Evolutionary conservation across 1,284 basidiomycete species (phyloP).

Genomic region (Salmacisia buchloeana): DNA sequence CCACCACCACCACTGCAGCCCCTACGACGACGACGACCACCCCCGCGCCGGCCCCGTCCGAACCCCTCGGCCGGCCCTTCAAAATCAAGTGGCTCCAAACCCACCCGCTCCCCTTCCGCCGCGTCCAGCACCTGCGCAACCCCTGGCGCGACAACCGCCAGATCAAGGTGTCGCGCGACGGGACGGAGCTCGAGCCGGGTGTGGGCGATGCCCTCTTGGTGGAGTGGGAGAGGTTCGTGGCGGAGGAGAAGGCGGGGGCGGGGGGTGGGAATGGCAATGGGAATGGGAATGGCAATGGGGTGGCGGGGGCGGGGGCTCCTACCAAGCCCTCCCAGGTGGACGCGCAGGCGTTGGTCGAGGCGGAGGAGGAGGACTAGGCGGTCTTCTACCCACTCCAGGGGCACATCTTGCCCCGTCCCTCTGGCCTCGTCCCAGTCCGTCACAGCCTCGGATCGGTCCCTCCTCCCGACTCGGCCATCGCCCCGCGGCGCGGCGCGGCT

Average conservation of each 20-base stretch:
- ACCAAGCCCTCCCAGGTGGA: not conserved
- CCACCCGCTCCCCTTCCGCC: slow-evolving; percentile 68
- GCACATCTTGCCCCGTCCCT: no score
- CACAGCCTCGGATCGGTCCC: no score
- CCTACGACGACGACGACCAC: no score
- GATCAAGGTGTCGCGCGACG: slow-evolving; percentile 79
- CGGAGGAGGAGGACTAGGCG: not conserved
- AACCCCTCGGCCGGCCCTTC: slow-evolving; percentile 70
- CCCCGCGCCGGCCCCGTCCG: not conserved
- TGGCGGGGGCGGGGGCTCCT: not conserved
- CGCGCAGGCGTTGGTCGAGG: not conserved
- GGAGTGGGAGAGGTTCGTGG: slow-evolving; percentile 61
- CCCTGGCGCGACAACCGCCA: slow-evolving; percentile 88
- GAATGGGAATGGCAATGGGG: not conserved
- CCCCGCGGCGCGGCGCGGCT: no score
- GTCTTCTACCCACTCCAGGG: no score
- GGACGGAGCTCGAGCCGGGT: slow-evolving; percentile 81
- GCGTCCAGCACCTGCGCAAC: slow-evolving; percentile 74
- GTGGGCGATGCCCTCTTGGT: slow-evolving; percentile 68
- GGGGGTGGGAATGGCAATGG: not conserved
- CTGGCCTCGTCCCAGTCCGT: no score
- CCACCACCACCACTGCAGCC: slow-evolving; percentile 6
- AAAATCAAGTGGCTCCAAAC: slow-evolving; percentile 77
- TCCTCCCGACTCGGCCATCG: no score
- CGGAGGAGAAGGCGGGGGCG: slow-evolving; percentile 13